Conservation (phyloP, 1,284 basidiomycete species). For the Polyporus tsugae region DNA sequence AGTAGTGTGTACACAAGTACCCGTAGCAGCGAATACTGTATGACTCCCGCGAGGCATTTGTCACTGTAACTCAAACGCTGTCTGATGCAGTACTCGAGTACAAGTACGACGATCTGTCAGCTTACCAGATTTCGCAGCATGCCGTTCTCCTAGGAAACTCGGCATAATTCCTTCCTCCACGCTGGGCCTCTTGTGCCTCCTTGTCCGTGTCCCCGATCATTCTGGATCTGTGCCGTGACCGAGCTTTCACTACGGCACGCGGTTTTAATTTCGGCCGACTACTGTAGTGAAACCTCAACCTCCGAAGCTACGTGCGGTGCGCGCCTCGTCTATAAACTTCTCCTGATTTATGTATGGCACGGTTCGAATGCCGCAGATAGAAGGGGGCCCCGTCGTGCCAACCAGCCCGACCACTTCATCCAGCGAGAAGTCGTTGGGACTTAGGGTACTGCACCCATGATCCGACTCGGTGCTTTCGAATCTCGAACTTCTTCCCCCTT, state of each 20-base stretch:
- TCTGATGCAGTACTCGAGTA: not conserved
- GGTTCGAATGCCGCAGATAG: not conserved
- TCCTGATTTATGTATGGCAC: not conserved
- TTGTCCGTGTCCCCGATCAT: not conserved
- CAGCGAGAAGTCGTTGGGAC: not conserved
- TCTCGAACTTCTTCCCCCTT: not conserved
- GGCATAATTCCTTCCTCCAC: not conserved
- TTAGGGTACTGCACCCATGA: slow-evolving; percentile 6
- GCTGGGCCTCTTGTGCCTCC: not conserved
- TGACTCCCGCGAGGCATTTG: not conserved
- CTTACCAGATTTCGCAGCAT: not conserved
- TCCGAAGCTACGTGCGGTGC: not conserved
- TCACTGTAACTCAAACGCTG: not conserved
- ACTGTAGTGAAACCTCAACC: not conserved
- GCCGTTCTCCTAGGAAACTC: not conserved
- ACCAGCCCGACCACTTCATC: not conserved
- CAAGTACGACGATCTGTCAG: not conserved
- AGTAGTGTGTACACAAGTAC: too few relatives aligned
- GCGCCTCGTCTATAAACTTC: not conserved
- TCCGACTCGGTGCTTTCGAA: not conserved
- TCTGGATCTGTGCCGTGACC: too few relatives aligned
- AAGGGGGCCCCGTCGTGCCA: not conserved
- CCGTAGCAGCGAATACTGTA: not conserved
- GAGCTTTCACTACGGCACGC: not conserved
- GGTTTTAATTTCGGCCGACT: not conserved